Conservation (phyloP, 352 stramenopile genomes). For the Poterioochromonas sp. region DNA sequence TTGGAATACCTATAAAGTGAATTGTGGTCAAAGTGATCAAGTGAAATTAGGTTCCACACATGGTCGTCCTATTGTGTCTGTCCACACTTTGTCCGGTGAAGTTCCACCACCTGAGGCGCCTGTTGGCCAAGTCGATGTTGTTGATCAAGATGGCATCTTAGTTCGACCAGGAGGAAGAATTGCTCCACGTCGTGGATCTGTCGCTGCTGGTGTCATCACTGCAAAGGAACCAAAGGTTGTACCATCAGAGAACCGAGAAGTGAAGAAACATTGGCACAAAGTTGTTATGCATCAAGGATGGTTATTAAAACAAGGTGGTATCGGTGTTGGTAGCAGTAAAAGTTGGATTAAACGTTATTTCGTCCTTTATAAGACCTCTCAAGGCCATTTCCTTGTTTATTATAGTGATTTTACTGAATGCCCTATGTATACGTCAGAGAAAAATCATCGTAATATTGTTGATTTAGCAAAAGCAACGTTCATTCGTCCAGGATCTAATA, state of each 20-base stretch:
- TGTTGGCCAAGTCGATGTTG: slow-evolving; percentile 40
- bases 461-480: slow-evolving; percentile 48
- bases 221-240: slow-evolving; percentile 4
- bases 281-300: slow-evolving; percentile 48
- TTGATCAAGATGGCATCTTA: slow-evolving; percentile 43
- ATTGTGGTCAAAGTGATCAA: neutral
- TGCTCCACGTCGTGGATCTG: neutral
- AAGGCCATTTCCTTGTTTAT: slow-evolving; percentile 50
- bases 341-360: slow-evolving; percentile 49
- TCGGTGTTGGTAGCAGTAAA: slow-evolving; percentile 39
- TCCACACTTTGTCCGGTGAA: slow-evolving; percentile 45
- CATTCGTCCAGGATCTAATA: slow-evolving; percentile 44
- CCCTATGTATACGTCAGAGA: slow-evolving; percentile 43
- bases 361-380: slow-evolving; percentile 46
- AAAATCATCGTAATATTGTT: slow-evolving; percentile 44
- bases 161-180: slow-evolving; percentile 38
- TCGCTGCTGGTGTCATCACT: neutral
- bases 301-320: slow-evolving; percentile 47
- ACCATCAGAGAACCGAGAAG: neutral
- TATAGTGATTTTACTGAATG: slow-evolving; percentile 48
- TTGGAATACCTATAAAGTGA: slow-evolving; percentile 42
- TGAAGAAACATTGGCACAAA: slow-evolving; percentile 37
- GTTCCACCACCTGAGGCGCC: slow-evolving; percentile 37
- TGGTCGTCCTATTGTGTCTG: slow-evolving; percentile 41
- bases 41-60: slow-evolving; percentile 39